These are phyloP conservation scores for Rhizophora mangle DNA, from an alignment of 345 rosid genomes.

Conservation along the genomic window DNA sequence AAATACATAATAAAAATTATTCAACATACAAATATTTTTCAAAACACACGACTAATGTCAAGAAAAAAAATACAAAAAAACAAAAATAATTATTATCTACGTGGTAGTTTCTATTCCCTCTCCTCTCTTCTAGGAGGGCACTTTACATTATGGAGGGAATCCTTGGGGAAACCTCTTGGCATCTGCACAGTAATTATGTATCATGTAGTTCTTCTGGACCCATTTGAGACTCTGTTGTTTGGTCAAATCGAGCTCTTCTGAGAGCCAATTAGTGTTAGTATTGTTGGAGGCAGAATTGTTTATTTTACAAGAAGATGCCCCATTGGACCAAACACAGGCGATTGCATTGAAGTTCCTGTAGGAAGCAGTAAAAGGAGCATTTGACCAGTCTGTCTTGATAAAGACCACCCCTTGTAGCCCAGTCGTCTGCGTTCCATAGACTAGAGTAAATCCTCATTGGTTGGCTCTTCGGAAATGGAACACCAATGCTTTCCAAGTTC, in stretches of 20 bases:
- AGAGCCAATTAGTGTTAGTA: neutral
- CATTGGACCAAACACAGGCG: conserved; percentile 36
- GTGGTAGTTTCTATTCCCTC: neutral
- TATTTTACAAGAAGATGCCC: conserved; percentile 26
- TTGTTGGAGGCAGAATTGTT: neutral
- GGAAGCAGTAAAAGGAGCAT: conserved; percentile 57
- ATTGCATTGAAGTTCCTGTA: conserved; percentile 41
- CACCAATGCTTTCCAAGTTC: conserved; percentile 46
- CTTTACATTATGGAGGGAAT: neutral
- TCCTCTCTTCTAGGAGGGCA: neutral
- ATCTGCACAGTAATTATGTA: conserved; percentile 14
- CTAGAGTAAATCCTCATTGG: conserved; percentile 58
- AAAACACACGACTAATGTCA: neutral
- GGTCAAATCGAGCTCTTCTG: neutral
- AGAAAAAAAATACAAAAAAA: neutral
- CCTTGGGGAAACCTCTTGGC: conserved; percentile 12
- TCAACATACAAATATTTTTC: neutral
- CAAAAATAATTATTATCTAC: neutral
- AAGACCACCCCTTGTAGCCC: conserved; percentile 74
- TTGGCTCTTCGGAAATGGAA: conserved; percentile 55
- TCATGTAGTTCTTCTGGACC: conserved; percentile 18
- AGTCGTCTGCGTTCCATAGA: conserved; percentile 68
- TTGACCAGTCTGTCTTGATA: conserved; percentile 56
- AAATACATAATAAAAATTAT: no score
- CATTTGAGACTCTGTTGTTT: conserved; percentile 1